phyloP scores from a whole-genome alignment of 2,329 filamentous ascomycete genomes.

The Aspergillus pseudonomiae region DNA sequence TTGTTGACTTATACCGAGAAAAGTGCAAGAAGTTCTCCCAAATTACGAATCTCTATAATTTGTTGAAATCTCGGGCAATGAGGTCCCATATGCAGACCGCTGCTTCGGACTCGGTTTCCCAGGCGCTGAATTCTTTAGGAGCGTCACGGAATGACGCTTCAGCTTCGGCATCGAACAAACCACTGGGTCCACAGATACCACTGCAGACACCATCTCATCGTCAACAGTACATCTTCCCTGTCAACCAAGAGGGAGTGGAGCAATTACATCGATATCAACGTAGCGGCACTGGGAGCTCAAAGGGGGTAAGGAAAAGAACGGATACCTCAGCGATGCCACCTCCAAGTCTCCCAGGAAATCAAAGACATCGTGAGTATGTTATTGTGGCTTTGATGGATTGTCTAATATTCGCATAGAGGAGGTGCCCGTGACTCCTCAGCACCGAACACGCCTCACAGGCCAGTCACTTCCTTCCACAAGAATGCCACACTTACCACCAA shows the following conservation, averaged over 20 bases:
- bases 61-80: conserved; percentile 60
- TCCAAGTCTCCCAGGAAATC: conserved; percentile 24
- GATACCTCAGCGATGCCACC: conserved; percentile 37
- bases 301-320: conserved; percentile 24
- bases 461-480: conserved; percentile 23
- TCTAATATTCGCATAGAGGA: conserved; percentile 14
- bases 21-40: conserved; percentile 72
- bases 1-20: conserved; percentile 67
- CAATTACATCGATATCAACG: conserved; percentile 43
- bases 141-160: conserved; percentile 21
- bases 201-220: conserved; percentile 30
- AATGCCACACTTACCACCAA: conserved; percentile 27
- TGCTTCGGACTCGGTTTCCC: conserved; percentile 56
- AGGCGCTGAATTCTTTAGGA: conserved; percentile 46
- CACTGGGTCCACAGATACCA: conserved; percentile 16
- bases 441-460: conserved; percentile 32
- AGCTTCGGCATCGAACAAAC: conserved; percentile 17
- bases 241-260: conserved; percentile 35
- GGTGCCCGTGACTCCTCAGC: conserved; percentile 23
- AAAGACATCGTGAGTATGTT: conserved; percentile 27
- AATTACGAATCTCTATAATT: conserved; percentile 64
- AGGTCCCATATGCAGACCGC: conserved; percentile 57
- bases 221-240: conserved; percentile 24
- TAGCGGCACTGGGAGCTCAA: conserved; percentile 44
- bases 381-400: not conserved